Evolutionary conservation across 164 flowering plant genomes (phyloP).

Genomic region (Umbellularia californica): DNA sequence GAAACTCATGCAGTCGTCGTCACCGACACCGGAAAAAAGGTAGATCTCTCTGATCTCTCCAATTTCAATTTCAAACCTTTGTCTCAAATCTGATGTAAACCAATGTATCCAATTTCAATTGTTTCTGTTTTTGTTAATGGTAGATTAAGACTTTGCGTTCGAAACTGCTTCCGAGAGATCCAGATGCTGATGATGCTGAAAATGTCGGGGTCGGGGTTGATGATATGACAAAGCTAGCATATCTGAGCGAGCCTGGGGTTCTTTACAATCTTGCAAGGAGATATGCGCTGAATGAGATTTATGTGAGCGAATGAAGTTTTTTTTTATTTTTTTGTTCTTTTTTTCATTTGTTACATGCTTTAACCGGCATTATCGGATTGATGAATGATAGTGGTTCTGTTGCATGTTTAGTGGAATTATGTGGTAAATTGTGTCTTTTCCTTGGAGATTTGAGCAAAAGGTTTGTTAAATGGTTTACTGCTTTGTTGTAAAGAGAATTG

Average conservation of each 20-base stretch:
- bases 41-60: constrained; percentile 12
- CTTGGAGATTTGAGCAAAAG: not conserved
- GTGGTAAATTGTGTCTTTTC: not conserved
- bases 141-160: constrained; percentile 54
- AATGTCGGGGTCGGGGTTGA: constrained; percentile 97
- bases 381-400: too few relatives aligned
- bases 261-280: constrained; percentile 79
- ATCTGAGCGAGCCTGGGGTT: constrained; percentile 96
- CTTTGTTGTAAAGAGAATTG: not conserved
- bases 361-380: too few relatives aligned
- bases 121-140: not conserved
- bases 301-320: constrained; percentile 47
- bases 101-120: not conserved
- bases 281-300: constrained; percentile 92
- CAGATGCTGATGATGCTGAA: constrained; percentile 88
- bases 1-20: constrained; percentile 57
- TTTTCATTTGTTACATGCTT: too few relatives aligned
- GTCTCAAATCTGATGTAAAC: too few relatives aligned
- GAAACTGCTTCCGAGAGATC: constrained; percentile 70
- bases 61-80: not conserved
- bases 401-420: not conserved
- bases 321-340: too few relatives aligned
- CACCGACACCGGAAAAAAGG: constrained; percentile 68
- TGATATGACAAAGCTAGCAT: constrained; percentile 95
- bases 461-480: not conserved